Evolutionary conservation across 106 monocot genomes (phyloP).

Genomic region (Acanthochlamys bracteata): DNA sequence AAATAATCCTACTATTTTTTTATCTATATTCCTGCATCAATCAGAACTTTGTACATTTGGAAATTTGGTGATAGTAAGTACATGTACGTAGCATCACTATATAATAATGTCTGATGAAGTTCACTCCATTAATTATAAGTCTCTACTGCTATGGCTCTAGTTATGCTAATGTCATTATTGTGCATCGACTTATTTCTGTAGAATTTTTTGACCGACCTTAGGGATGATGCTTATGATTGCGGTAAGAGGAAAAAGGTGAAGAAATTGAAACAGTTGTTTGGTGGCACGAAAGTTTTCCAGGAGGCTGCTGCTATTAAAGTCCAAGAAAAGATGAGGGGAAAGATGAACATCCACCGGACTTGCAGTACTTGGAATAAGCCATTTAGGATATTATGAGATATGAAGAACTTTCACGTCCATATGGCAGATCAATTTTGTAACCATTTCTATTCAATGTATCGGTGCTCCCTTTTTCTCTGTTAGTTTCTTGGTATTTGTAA

Average conservation of each 20-base stretch:
- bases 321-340: slow-evolving; percentile 23
- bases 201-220: slow-evolving; percentile 14
- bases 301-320: slow-evolving; percentile 34
- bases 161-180: too few relatives aligned
- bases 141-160: not conserved
- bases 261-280: slow-evolving; percentile 19
- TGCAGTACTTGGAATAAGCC: slow-evolving; percentile 31
- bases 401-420: too few relatives aligned
- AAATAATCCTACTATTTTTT: too few relatives aligned
- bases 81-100: too few relatives aligned
- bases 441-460: slow-evolving; percentile 1
- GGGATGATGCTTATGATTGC: slow-evolving; percentile 80
- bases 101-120: too few relatives aligned
- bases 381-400: slow-evolving; percentile 45
- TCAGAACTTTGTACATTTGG: too few relatives aligned
- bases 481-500: not conserved
- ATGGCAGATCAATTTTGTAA: not conserved
- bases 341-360: slow-evolving; percentile 2
- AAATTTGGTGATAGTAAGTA: too few relatives aligned
- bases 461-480: not conserved
- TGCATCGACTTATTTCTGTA: not conserved
- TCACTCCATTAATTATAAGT: too few relatives aligned
- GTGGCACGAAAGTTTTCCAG: slow-evolving; percentile 62
- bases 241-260: slow-evolving; percentile 85
- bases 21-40: too few relatives aligned